These are phyloP conservation scores for Pezicula rhizophila DNA, from an alignment of 2,329 filamentous ascomycete species.

Conservation along the genomic window DNA sequence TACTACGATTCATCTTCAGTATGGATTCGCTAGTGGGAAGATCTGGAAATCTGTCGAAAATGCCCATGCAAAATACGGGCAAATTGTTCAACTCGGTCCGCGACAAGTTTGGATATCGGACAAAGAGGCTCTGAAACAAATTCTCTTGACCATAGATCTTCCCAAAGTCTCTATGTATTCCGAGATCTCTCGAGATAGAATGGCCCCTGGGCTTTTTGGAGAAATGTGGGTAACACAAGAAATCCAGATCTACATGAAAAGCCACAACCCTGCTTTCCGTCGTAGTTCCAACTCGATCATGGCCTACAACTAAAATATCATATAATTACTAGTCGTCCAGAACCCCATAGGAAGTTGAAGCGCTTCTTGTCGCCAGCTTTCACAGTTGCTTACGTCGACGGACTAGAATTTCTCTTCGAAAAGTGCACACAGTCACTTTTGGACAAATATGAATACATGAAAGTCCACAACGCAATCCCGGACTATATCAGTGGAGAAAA, in stretches of 20 bases:
- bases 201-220: constrained; percentile 16
- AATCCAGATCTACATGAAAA: background rate
- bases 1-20: constrained; percentile 15
- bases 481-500: background rate
- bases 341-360: constrained; percentile 22
- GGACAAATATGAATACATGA: constrained; percentile 11
- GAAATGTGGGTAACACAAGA: constrained; percentile 11
- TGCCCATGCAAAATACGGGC: constrained; percentile 13
- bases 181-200: constrained; percentile 11
- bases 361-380: constrained; percentile 22
- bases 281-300: no score
- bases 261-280: no score
- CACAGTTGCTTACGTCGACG: constrained; percentile 22
- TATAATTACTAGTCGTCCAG: constrained; percentile 11
- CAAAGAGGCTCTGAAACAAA: constrained; percentile 17
- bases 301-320: no score
- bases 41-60: constrained; percentile 19
- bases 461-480: constrained; percentile 1
- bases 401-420: constrained; percentile 18
- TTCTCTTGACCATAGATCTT: constrained; percentile 15
- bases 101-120: constrained; percentile 20
- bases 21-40: constrained; percentile 17
- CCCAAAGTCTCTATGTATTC: constrained; percentile 21
- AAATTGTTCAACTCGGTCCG: constrained; percentile 16
- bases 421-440: constrained; percentile 13